Evolutionary conservation across 2,329 filamentous ascomycete genomes (phyloP), one percentile per base, ranked within the genome.

Genomic region (Colletotrichum sansevieriae): DNA sequence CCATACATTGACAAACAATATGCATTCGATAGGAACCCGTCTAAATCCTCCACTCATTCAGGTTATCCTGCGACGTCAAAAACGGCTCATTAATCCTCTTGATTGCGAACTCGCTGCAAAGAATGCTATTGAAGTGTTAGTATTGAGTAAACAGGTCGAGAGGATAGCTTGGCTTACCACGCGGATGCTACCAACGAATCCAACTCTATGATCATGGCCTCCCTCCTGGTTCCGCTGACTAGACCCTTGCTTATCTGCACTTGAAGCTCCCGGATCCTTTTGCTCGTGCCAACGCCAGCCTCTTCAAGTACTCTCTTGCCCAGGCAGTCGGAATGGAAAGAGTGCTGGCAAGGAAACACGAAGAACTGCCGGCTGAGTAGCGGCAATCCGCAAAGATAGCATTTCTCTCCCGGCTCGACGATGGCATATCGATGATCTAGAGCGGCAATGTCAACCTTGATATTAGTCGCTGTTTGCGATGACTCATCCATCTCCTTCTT

Each of bases 281-380:
- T 91, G 15, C 91, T 90, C 80, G 91, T 93, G 18, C 89, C 91
- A 59, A 91, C 84, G 0, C 94, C 93, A 1, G 91, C 90, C 72
- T 94, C 91, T 78, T 95, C 92, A 61, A 98, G 86, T 1, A 98
- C 94, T 76, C 92, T 92, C 74, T 89, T 91, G 0, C 94, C 95
- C 56, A 99, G 82, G 78, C 96, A 99, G 77, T 99, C 96, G 47
- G 93, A 95, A 79, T 99, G 96, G 76, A 99, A 99, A 3, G 95
- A 93, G 80, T 99, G 96, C 83, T 99, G 96, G 79, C 96, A 99
- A 0, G 96, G 96, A 73, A 99, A 99, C 18, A 99, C 96, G 74
- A 98, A 99, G 81, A 99, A 99, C 75, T 98, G 95, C 62, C 95
- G 84, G 76, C 92, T 95, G 15, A 99, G 85, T 62, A 99, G 82